phyloP scores from a whole-genome alignment of 2,329 filamentous ascomycete species.

The Sporothrix sp. region DNA sequence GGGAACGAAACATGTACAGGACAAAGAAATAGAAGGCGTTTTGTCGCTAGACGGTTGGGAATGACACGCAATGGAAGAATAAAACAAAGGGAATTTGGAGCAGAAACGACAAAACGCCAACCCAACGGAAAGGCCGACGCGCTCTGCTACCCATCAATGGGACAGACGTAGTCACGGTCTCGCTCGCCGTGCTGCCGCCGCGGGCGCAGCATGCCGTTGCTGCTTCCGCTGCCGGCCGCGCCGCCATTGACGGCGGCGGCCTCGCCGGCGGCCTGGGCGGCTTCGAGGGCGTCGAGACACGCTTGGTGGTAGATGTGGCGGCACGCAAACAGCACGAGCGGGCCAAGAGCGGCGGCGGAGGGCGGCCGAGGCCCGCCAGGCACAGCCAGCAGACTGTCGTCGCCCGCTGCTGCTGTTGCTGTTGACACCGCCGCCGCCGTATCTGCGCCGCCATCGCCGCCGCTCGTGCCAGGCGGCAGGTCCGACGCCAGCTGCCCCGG shows the following conservation, averaged over 20 bases:
- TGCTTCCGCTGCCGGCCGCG: neutral
- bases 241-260: neutral
- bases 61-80: neutral
- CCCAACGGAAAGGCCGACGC: neutral
- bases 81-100: neutral
- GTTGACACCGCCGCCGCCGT: neutral
- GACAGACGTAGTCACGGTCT: constrained; percentile 44
- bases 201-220: neutral
- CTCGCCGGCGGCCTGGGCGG: constrained; percentile 30
- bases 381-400: constrained; percentile 22
- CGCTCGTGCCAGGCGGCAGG: constrained; percentile 12
- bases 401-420: neutral
- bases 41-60: neutral
- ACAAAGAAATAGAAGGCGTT: neutral
- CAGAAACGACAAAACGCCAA: neutral
- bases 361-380: constrained; percentile 15
- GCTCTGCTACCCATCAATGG: constrained; percentile 40
- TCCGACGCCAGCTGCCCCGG: constrained; percentile 14
- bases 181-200: constrained; percentile 17
- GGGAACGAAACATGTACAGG: no score
- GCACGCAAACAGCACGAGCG: constrained; percentile 59
- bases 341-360: constrained; percentile 41
- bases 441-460: neutral
- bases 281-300: constrained; percentile 57
- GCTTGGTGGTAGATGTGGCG: constrained; percentile 60